A percentile compares a stretch with the other conserved stretches of the same genome.
These are phyloP conservation scores for Collybia sp. DNA, from an alignment of 768 basidiomycete genomes.

Conservation along the genomic window DNA sequence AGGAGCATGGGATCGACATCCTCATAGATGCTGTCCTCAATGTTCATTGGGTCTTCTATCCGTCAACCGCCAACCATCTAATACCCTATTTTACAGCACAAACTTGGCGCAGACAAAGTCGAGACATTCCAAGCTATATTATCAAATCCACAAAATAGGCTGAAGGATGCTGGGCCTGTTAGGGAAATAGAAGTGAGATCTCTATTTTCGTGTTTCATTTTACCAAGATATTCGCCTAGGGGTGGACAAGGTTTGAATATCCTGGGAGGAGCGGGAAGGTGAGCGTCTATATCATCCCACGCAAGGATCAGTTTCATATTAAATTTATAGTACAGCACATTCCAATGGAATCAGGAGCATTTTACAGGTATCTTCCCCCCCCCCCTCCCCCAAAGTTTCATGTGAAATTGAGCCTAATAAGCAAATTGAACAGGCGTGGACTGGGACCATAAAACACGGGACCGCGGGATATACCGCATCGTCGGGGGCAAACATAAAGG, in stretches of 20 bases:
- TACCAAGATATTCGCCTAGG: constrained; percentile 33
- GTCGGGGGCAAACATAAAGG: constrained; percentile 60
- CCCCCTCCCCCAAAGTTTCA: constrained; percentile 8
- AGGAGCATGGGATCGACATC: constrained; percentile 64
- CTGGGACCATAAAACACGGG: constrained; percentile 68
- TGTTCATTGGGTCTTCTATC: constrained; percentile 33
- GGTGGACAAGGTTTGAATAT: constrained; percentile 86
- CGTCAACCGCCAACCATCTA: constrained; percentile 5
- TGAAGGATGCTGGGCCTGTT: constrained; percentile 51
- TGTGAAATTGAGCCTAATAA: background rate
- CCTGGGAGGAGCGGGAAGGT: constrained; percentile 73
- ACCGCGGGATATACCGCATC: constrained; percentile 69
- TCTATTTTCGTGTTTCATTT: too few species aligned
- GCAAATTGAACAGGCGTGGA: constrained; percentile 58
- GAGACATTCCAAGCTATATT: constrained; percentile 70
- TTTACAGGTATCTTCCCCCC: constrained; percentile 60
- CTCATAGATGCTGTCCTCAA: constrained; percentile 89
- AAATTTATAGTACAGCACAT: constrained; percentile 53
- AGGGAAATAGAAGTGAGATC: constrained; percentile 61
- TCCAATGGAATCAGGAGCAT: constrained; percentile 74
- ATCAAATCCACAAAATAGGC: constrained; percentile 65
- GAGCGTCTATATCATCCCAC: background rate
- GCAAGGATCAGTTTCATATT: background rate
- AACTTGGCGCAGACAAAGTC: constrained; percentile 75
- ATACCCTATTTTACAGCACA: constrained; percentile 45